These are phyloP conservation scores for Cercospora zeina DNA, from an alignment of 2,329 filamentous ascomycete genomes.

Conservation along the genomic window DNA sequence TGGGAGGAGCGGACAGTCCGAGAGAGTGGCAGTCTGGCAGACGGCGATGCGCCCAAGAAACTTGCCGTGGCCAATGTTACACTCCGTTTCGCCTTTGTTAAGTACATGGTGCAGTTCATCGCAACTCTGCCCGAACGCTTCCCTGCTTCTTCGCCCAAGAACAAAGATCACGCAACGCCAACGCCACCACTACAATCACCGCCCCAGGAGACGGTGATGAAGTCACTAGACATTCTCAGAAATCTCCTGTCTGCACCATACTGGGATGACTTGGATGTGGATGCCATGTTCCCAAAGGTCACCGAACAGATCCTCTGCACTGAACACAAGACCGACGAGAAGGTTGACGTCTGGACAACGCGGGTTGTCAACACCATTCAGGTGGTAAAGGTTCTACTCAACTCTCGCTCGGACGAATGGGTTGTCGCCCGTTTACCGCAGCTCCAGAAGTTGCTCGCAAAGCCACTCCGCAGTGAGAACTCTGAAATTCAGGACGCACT, in stretches of 20 bases:
- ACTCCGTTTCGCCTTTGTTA: slow-evolving; percentile 78
- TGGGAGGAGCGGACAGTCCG: slow-evolving; percentile 87
- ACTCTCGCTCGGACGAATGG: slow-evolving; percentile 88
- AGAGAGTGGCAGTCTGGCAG: slow-evolving; percentile 50
- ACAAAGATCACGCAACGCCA: slow-evolving; percentile 50
- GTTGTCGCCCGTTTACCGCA: slow-evolving; percentile 73
- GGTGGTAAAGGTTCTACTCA: slow-evolving; percentile 84
- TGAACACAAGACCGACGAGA: slow-evolving; percentile 59
- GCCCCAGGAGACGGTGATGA: slow-evolving; percentile 74
- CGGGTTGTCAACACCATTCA: slow-evolving; percentile 92
- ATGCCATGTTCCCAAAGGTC: slow-evolving; percentile 79
- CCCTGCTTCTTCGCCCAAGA: slow-evolving; percentile 64
- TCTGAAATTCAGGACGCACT: slow-evolving; percentile 92
- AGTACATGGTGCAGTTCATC: slow-evolving; percentile 95
- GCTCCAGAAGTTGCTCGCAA: slow-evolving; percentile 86
- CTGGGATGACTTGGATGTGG: slow-evolving; percentile 89
- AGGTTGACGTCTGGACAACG: slow-evolving; percentile 72
- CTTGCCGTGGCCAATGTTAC: slow-evolving; percentile 48
- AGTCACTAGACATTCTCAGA: slow-evolving; percentile 75
- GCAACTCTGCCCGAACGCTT: slow-evolving; percentile 85
- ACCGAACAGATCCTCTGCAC: slow-evolving; percentile 81
- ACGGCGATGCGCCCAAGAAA: slow-evolving; percentile 35
- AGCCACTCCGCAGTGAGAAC: slow-evolving; percentile 82
- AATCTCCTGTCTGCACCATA: slow-evolving; percentile 83
- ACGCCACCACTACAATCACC: slow-evolving; percentile 48